Evolutionary conservation across 2,329 filamentous ascomycete genomes (phyloP).

Genomic region (Aureobasidium vineae): DNA sequence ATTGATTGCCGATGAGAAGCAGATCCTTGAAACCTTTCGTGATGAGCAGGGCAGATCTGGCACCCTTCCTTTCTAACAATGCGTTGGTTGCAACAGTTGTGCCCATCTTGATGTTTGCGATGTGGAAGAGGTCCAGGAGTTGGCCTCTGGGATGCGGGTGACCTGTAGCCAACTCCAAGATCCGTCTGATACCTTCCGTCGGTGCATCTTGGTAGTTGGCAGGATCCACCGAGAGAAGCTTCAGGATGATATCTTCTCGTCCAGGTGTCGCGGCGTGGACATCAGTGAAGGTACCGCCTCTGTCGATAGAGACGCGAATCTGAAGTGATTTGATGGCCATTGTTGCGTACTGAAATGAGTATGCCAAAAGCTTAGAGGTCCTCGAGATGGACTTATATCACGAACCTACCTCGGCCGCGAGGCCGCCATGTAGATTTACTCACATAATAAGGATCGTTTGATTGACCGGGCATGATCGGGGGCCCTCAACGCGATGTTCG

Average conservation of each 20-base stretch:
- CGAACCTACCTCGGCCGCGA: background rate
- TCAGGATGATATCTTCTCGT: constrained; percentile 34
- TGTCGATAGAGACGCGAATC: constrained; percentile 24
- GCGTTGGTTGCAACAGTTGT: constrained; percentile 39
- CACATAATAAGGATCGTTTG: constrained; percentile 2
- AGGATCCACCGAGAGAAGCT: constrained; percentile 37
- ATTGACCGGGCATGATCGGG: constrained; percentile 21
- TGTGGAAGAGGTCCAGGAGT: constrained; percentile 29
- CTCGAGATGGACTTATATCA: background rate
- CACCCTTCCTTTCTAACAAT: constrained; percentile 37
- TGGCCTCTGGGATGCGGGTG: constrained; percentile 29
- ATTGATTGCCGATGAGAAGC: constrained; percentile 38
- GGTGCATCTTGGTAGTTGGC: constrained; percentile 37
- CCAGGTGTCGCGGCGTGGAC: constrained; percentile 21
- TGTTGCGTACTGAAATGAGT: background rate
- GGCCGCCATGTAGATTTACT: background rate
- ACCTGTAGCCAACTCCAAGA: constrained; percentile 32
- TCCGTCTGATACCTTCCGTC: constrained; percentile 36
- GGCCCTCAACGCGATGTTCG: background rate
- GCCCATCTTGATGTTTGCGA: constrained; percentile 35
- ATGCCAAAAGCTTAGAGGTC: background rate
- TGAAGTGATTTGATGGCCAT: constrained; percentile 26
- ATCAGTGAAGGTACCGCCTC: constrained; percentile 27
- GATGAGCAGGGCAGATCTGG: constrained; percentile 34
- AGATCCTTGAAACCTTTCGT: constrained; percentile 38